Evolutionary conservation across 306 rosid species (phyloP), one percentile per base, ranked within the genome.

Genomic region (Quercus agrifolia): DNA sequence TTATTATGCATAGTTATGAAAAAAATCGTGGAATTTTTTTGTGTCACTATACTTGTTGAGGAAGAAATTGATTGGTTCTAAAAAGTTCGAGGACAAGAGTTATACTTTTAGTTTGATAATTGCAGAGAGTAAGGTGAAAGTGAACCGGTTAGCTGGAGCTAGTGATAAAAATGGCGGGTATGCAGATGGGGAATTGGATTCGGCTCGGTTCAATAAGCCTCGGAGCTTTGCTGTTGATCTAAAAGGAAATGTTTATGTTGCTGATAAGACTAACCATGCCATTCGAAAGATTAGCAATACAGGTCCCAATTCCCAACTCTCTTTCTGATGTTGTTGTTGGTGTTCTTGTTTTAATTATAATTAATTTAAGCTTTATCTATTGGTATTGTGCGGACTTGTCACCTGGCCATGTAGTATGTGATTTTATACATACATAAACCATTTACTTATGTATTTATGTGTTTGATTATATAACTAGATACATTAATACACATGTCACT

Each of bases 231-330:
- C 93, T 1, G 71, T 91, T 75, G 91, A 85, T 82, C 61, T 31
- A 1, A 91, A 73, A 74, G 97, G 97, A 56, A 89, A 86, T 54
- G 79, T 93, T 52, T 93, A 88, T 57, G 94, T 93, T 30, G 97
- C 91, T 77, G 97, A 93, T 71, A 71, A 38, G 77, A 30, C 17
- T 28, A 87, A 81, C 63, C 23, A 20, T n/a, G 89, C 71, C 12
- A 89, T 93, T 44, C 70, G 97, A 78, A 91, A 91, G 56, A 89
- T 93, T 38, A 79, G 85, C 21, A 46, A 57, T 51, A 71, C 87
- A 77, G 96, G 97, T 91, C 46, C 51, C 70, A 27, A 27, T n/a
- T 31, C 71, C 9, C 10, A 8, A 27, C 8, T 30, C 46, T 6
- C 71, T 66, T 46, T 31, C 15, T 19, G 18, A 17, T 66, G 25